Base-by-base conservation (phyloP, 192 early-diverging fungal species). In the Mortierella hygrophila region DNA sequence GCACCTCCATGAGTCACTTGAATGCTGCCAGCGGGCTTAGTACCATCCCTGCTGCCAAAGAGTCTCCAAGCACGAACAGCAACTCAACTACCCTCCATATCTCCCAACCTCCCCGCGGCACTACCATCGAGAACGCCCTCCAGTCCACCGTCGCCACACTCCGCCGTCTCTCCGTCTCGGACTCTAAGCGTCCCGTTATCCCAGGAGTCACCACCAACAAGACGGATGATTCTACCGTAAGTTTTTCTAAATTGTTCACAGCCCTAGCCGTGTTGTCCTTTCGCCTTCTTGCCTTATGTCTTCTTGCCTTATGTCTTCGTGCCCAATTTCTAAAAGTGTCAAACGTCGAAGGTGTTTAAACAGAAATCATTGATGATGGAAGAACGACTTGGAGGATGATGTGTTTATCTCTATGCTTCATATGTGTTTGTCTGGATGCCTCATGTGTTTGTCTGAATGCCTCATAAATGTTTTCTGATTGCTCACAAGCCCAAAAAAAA, bases 81-180 rank as follows among this genome's bases (percentile, higher is more conserved):
- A 76, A 75, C 18, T 74, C 84, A 0, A 86, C 84, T 0, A 86
- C 84, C 20, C 75, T 86, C n/a, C 79, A 86, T 44, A 86, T 86
- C 72, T 86, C 84, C 13, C 84, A 86, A 68, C 84, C 84, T 23
- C 84, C 84, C 23, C 78, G 84, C 2, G 84, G 84, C 4, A 86
- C 84, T 3, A 77, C 78, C 32, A 89, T 89, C 38, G 89, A 89
- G 41, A 89, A 81, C 52, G 85, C 89, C 10, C 78, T 89, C 9
- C 89, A 89, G 60, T 83, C 82, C 32, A 89, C 89, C 41, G 80
- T 89, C 26, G 82, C 89, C 21, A 88, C 89, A 16, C 78, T 89
- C 46, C 86, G 89, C 23, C 89, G 89, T 23, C 84, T 86, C 11
- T 86, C 84, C 13, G 78, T 86, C 69, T 89, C 85, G 42, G 89